These are phyloP conservation scores for Letharia lupina DNA, from an alignment of 495 filamentous ascomycete species.

Conservation along the genomic window DNA sequence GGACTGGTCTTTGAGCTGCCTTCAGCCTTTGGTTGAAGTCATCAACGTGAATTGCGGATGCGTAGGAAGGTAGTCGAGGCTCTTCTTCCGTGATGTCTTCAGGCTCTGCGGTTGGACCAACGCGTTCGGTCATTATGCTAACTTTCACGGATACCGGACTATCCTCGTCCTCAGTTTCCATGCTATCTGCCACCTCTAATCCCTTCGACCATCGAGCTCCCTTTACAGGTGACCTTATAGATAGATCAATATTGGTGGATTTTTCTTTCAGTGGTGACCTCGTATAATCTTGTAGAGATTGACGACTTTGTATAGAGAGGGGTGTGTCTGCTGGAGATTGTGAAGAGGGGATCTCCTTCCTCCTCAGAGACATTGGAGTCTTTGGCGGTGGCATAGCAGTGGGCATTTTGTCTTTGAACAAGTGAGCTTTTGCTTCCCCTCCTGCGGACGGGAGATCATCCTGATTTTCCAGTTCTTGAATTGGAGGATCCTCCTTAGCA, in stretches of 20 bases:
- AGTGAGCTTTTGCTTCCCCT: not conserved
- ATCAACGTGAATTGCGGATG: not conserved
- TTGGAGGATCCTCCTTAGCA: not conserved
- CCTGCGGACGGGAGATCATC: not conserved
- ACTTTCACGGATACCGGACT: not conserved
- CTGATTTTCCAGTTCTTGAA: not conserved
- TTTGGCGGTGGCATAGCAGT: slow-evolving; percentile 15
- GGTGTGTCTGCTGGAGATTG: slow-evolving; percentile 33
- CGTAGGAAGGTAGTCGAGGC: not conserved
- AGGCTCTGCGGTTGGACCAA: not conserved
- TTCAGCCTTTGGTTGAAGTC: not conserved
- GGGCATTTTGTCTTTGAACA: not conserved
- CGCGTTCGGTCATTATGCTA: not conserved
- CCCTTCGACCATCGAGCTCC: not conserved
- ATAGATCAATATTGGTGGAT: slow-evolving; percentile 21
- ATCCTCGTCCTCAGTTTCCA: slow-evolving; percentile 20
- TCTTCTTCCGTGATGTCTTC: not conserved
- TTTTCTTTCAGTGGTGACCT: slow-evolving; percentile 29
- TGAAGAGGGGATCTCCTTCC: slow-evolving; percentile 32
- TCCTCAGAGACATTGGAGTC: slow-evolving; percentile 22
- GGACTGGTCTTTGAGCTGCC: not conserved
- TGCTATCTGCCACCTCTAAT: slow-evolving; percentile 22
- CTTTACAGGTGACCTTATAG: slow-evolving; percentile 7
- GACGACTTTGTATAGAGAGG: slow-evolving; percentile 25
- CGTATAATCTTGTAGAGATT: not conserved